Evolutionary conservation across 495 filamentous ascomycete species (phyloP).

Genomic region (Penicillium pulvis): DNA sequence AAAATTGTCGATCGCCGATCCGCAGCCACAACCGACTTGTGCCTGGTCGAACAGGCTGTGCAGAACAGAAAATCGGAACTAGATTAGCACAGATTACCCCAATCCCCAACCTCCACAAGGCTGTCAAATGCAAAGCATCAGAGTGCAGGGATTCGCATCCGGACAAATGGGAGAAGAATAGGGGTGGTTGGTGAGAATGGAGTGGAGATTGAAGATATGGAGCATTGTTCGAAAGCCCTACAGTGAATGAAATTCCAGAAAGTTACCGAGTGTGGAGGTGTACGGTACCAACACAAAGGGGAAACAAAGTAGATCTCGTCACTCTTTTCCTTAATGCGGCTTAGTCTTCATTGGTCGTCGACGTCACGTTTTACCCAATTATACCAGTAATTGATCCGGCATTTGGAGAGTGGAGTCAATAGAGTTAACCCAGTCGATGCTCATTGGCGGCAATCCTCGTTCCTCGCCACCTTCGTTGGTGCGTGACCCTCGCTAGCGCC

Average conservation of each 20-base stretch:
- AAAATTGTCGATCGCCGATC: conserved; percentile 19
- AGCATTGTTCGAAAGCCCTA: neutral
- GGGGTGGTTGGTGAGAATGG: neutral
- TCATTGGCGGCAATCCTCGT: conserved; percentile 24
- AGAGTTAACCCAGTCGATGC: neutral
- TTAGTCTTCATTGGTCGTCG: conserved; percentile 22
- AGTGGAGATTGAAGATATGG: neutral
- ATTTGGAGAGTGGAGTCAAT: neutral
- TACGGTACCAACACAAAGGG: neutral
- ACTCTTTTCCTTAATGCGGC: conserved; percentile 10
- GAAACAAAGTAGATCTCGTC: conserved; percentile 11
- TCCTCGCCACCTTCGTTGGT: conserved; percentile 37
- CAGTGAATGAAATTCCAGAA: neutral
- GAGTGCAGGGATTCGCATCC: neutral
- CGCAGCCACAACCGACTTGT: conserved; percentile 27
- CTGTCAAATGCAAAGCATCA: neutral
- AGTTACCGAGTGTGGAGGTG: neutral
- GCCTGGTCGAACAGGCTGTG: conserved; percentile 5
- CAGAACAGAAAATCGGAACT: neutral
- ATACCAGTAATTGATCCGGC: conserved; percentile 4
- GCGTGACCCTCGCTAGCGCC: conserved; percentile 36
- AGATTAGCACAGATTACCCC: neutral
- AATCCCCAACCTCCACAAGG: neutral
- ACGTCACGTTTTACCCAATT: conserved; percentile 24
- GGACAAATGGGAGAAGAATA: neutral